Evolutionary conservation across 2,329 filamentous ascomycete genomes (phyloP).

Genomic region (Teratosphaeria destructans): DNA sequence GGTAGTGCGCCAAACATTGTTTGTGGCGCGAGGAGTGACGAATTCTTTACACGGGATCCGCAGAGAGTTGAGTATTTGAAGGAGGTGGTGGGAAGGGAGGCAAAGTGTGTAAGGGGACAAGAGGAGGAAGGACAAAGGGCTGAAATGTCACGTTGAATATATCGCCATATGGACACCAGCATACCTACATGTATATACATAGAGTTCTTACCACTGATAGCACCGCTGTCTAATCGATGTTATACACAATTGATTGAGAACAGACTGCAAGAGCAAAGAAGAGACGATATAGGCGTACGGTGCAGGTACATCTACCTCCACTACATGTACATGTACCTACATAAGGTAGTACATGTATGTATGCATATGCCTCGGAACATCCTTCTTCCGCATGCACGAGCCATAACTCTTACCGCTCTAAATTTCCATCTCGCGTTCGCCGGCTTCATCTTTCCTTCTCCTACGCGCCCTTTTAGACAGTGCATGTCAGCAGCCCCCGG

Average conservation of each 20-base stretch:
- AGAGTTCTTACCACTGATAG: too few relatives aligned
- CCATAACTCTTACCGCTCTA: not conserved
- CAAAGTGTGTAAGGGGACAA: constrained; percentile 25
- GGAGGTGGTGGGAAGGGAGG: constrained; percentile 28
- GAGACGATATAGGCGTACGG: too few relatives aligned
- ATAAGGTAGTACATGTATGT: not conserved
- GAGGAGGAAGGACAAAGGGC: not conserved
- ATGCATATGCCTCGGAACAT: not conserved
- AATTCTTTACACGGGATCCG: constrained; percentile 26
- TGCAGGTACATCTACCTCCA: too few relatives aligned
- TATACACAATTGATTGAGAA: too few relatives aligned
- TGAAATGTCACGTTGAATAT: not conserved
- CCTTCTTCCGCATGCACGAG: not conserved
- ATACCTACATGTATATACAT: too few relatives aligned
- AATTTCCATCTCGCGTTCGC: not conserved
- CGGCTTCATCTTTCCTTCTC: not conserved
- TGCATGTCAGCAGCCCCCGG: constrained; percentile 2
- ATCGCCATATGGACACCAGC: too few relatives aligned
- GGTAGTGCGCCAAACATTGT: constrained; percentile 22
- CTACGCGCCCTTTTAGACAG: constrained; percentile 5
- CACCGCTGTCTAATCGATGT: too few relatives aligned
- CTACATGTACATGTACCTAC: too few relatives aligned
- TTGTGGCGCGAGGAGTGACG: constrained; percentile 28
- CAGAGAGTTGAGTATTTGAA: constrained; percentile 25
- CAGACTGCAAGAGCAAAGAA: too few relatives aligned